Evolutionary conservation across 2,329 filamentous ascomycete species (phyloP).

Genomic region (Pseudonectria buxi): DNA sequence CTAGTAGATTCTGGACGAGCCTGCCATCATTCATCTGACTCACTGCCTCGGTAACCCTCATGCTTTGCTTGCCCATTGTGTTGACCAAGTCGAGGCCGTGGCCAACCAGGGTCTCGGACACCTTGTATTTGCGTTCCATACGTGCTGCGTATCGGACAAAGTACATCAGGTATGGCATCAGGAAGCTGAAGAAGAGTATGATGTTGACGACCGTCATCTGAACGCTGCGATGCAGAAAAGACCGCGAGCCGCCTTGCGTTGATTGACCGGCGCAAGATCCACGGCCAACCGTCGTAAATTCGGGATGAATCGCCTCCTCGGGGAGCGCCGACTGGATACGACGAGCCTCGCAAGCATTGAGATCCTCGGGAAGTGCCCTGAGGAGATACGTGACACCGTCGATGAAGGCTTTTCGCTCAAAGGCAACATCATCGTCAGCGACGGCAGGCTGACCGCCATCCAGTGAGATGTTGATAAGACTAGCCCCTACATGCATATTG

Average conservation of each 20-base stretch:
- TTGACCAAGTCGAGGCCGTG: slow-evolving; percentile 52
- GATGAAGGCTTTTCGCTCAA: slow-evolving; percentile 55
- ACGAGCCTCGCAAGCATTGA: slow-evolving; percentile 47
- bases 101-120: slow-evolving; percentile 68
- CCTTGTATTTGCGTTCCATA: slow-evolving; percentile 60
- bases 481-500: slow-evolving; percentile 13
- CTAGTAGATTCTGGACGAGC: slow-evolving; percentile 52
- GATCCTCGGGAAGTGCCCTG: slow-evolving; percentile 52
- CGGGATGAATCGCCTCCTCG: slow-evolving; percentile 6
- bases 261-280: slow-evolving; percentile 1
- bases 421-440: slow-evolving; percentile 17
- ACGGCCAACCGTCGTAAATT: slow-evolving; percentile 1
- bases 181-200: slow-evolving; percentile 52
- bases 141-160: slow-evolving; percentile 48
- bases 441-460: slow-evolving; percentile 20
- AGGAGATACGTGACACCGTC: slow-evolving; percentile 58
- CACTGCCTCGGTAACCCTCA: slow-evolving; percentile 50
- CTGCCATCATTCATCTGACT: slow-evolving; percentile 57
- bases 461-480: slow-evolving; percentile 22
- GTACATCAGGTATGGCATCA: slow-evolving; percentile 54
- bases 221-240: slow-evolving; percentile 52
- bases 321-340: slow-evolving; percentile 25
- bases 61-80: slow-evolving; percentile 48
- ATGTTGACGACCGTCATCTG: slow-evolving; percentile 50
- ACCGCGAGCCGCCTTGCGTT: slow-evolving; percentile 23